These are phyloP conservation scores for Oryza rufipogon DNA, from an alignment of 176 grass and related monocot species.

Conservation along the genomic window DNA sequence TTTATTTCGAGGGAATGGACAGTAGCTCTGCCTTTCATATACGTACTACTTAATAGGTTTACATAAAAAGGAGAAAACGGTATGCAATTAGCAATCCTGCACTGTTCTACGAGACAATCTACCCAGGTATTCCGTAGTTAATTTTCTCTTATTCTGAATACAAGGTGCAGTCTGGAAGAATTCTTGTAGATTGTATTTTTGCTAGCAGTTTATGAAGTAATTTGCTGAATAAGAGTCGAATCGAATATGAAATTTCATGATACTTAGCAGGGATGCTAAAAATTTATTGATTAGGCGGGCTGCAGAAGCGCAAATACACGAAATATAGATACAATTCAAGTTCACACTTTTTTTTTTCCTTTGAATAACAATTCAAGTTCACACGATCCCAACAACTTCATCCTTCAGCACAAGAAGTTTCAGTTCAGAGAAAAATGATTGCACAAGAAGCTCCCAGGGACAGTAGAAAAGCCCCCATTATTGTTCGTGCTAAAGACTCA, in stretches of 20 bases:
- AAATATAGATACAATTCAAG: not conserved
- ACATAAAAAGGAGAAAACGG: too few species aligned
- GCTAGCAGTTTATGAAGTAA: not conserved
- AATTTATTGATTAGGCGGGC: not conserved
- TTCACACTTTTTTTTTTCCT: too few species aligned
- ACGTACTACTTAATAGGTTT: too few species aligned
- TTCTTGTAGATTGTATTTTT: not conserved
- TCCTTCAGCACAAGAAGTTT: not conserved
- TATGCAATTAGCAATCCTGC: not conserved
- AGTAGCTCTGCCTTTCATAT: too few species aligned
- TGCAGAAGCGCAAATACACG: not conserved
- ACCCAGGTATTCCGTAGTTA: not conserved
- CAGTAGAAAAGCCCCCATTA: not conserved
- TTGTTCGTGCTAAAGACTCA: not conserved
- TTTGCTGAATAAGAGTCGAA: not conserved
- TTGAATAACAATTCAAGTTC: conserved; percentile 1
- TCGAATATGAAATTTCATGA: not conserved
- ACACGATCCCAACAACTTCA: not conserved
- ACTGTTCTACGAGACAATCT: not conserved
- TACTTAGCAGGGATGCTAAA: not conserved
- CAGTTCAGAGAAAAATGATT: not conserved
- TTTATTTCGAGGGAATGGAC: too few species aligned
- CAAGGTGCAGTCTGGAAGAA: not conserved
- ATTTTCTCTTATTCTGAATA: not conserved
- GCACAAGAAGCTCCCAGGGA: conserved; percentile 1